Base-by-base conservation (phyloP, 768 basidiomycete genomes). In the Boletus barrowsii region DNA sequence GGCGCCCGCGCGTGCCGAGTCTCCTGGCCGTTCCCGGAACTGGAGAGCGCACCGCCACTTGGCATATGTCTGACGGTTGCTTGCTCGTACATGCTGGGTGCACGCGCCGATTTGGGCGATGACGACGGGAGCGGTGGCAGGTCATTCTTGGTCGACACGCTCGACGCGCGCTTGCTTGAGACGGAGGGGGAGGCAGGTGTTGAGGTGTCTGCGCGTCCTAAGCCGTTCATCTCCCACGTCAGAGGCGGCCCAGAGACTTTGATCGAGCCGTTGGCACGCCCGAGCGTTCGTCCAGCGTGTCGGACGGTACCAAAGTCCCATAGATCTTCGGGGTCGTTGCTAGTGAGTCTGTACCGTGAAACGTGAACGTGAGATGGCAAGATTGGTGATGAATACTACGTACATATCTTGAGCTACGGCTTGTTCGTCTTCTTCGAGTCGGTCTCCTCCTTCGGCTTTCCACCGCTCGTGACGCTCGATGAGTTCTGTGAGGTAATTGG, bases 261-360 rank as follows among this genome's bases (percentile, higher is more conserved):
- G 58, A 83, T 72, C 52, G 80, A 79, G 61, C 78, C 81, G 32
- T 66, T 66, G 22, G 83, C 70, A 48, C 86, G 80, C n/a, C 90
- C 90, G 43, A 91, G 78, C 15, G 90, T 90, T 18, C 79, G 73
- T 42, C 78, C 73, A 41, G 82, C 82, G 63, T 93, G 87, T 53
- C 91, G 88, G 43, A 98, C 88, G 9, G 96, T 98, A 14, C 96
- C 96, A 72, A 98, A 97, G 68, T 98, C 96, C 96, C 96, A 98
- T 33, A 98, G 74, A 59, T 95, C 93, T 49, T 91, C 90, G 3
- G 80, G 77, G 60, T 89, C 87, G 36, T 77, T 79, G 51, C 76
- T 76, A 13, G 73, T 68, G 46, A 77, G 76, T 45, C 86, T 88
- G 56, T n/a, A 43, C 30, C 3, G 17, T 22, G 6, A 40, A 30